Evolutionary conservation across 805 yeast species (phyloP), one percentile per base, ranked within the genome.

Genomic region (Helenozyma rhizophorensis): DNA sequence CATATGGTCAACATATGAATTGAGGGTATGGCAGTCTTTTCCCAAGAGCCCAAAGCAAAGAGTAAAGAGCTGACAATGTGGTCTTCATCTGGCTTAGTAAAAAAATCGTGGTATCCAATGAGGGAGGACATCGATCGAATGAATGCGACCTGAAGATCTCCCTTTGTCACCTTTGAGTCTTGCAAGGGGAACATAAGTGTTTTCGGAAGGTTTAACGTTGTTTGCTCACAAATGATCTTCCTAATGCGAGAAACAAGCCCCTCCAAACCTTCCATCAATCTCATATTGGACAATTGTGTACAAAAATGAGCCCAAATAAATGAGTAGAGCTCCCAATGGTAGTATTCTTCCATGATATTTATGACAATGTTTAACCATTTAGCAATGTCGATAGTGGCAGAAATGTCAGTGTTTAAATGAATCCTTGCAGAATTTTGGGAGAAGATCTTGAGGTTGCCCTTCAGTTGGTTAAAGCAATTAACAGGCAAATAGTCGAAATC

Each of bases 1-100:
- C 90, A 83, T 2, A 83, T 69, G 4, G 83, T 77, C 37, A 89
- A 61, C 26, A 81, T 79, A 45, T 86, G 87, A 18, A 88, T 73
- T 43, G 87, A 76, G 3, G 94, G 87, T 22, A 80, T 73, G 0
- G 87, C 84, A 0, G 94, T 78, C 39, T 75, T 76, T 39, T 86
- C 87, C 85, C 89, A 82, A 1, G 87, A 78, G 1, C 78, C 72
- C 33, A 84, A 56, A 0, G 85, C 84, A 28, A 69, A 58, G 9
- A 80, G 62, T 17, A 82, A 63, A 0, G 87, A 68, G 34, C 70
- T 70, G 12, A 84, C 68, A 15, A 85, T 63, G 36, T 69, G 74
- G 49, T 83, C 89, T 39, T 80, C 78, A 30, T 80, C 85, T 13
- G 55, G 58, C 39, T 74, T 76, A 6, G 74, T 52, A 40, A 79